Evolutionary conservation across 2,329 filamentous ascomycete species (phyloP), one percentile per base, ranked within the genome.

Genomic region (Diaporthe citri): DNA sequence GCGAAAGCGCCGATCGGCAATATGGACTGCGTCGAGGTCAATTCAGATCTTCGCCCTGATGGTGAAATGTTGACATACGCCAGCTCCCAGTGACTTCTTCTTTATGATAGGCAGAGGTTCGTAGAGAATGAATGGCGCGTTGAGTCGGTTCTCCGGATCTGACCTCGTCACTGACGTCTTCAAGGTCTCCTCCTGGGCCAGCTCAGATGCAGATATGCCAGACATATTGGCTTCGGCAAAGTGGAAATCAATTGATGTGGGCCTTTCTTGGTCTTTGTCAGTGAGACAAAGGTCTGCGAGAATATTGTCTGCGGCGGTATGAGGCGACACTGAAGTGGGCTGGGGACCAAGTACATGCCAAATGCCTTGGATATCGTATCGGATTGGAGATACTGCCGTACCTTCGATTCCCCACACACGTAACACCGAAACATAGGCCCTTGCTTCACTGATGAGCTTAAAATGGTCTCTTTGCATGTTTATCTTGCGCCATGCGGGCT

Each of bases 1-100:
- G 87, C 85, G 76, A 90, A 90, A 4, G 86, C 88, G 0, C 88
- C 88, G 43, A 90, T 69, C 13, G 64, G 64, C 20, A 69, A 15
- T 39, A 69, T 69, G 13, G 64, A 69, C 64, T 69, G 34, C n/a
- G 4, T 0, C 1, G 7, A 31, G 6, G 64, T 67, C 48, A 69
- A 7, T 10, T 52, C 15, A 17, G n/a, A 4, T 55, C 48, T 69
- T 39, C 9, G 2, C 3, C 7, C 13, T n/a, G 34, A 0, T 25
- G 1, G 9, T 5, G 1, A 10, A 9, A 20, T 4, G 8, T 55
- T 2, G 2, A 41, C 46, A 4, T 52, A 69, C 64, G 4, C 48
- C 64, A 39, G 64, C 64, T 69, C 64, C 64, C 13, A 69, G 48
- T 2, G 64, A 69, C 10, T 69, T 69, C 13, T 55, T 55, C 48